Evolutionary conservation across 257 asterid species (phyloP).

Genomic region (Solanum paucissectum): DNA sequence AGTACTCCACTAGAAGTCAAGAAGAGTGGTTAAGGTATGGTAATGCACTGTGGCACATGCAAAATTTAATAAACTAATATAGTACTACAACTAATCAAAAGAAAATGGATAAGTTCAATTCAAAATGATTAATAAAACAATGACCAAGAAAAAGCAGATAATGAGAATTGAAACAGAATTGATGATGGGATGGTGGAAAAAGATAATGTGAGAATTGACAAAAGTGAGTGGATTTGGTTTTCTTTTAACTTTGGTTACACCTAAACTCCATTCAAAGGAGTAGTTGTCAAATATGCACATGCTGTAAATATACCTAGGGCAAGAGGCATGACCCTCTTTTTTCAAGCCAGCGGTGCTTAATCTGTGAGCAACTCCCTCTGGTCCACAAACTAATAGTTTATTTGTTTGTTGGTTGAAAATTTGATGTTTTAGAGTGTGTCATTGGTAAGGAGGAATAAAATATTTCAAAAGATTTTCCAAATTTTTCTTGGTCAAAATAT

Average conservation of each 20-base stretch:
- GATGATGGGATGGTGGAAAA: background rate
- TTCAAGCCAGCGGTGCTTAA: no score
- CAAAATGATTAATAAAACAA: background rate
- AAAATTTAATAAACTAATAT: background rate
- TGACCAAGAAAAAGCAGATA: background rate
- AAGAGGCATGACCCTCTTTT: background rate
- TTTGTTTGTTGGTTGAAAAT: no score
- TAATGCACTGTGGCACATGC: background rate
- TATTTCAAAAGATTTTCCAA: no score
- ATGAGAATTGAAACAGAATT: background rate
- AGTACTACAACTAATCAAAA: background rate
- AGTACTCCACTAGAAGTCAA: constrained; percentile 1
- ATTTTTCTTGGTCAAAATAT: background rate
- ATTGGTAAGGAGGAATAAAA: background rate
- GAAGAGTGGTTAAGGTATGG: constrained; percentile 23
- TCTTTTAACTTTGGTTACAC: background rate
- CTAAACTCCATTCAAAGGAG: background rate
- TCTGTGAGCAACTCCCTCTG: rapidly evolving
- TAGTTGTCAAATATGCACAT: background rate
- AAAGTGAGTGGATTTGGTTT: background rate
- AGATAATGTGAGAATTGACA: background rate
- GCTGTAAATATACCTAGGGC: background rate
- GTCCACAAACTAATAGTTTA: no score
- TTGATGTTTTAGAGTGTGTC: no score
- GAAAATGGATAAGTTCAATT: background rate